Conservation (phyloP, 495 filamentous ascomycete genomes). For the Thozetella sp. region DNA sequence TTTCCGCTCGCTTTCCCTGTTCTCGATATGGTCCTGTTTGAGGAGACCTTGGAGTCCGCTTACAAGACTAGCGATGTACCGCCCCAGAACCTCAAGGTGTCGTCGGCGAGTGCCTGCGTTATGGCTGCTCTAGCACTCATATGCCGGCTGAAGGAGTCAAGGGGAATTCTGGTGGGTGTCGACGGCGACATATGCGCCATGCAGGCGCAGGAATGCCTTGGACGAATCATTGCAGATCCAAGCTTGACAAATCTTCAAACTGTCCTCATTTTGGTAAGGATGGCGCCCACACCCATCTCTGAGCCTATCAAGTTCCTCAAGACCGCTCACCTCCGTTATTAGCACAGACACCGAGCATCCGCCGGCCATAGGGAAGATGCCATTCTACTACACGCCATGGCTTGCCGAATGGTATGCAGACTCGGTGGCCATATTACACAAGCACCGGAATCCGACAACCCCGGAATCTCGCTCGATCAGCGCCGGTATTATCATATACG, state of each 20-base stretch:
- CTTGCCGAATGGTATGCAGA: conserved; percentile 2
- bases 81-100: not conserved
- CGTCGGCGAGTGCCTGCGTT: not conserved
- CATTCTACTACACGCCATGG: not conserved
- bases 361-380: not conserved
- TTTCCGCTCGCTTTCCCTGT: not conserved
- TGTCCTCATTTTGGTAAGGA: not conserved
- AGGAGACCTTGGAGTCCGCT: not conserved
- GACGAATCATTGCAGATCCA: not conserved
- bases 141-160: not conserved
- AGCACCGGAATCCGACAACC: not conserved
- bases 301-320: not conserved
- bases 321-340: not conserved
- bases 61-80: not conserved
- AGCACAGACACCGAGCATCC: conserved; percentile 5
- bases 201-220: not conserved
- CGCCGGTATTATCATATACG: conserved; percentile 20
- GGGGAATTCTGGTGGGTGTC: not conserved
- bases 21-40: not conserved
- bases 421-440: conserved; percentile 7
- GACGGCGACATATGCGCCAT: not conserved
- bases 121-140: not conserved
- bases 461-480: not conserved
- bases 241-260: not conserved
- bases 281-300: not conserved